phyloP scores from a whole-genome alignment of 2,329 filamentous ascomycete genomes.

The Aureobasidium namibiae region DNA sequence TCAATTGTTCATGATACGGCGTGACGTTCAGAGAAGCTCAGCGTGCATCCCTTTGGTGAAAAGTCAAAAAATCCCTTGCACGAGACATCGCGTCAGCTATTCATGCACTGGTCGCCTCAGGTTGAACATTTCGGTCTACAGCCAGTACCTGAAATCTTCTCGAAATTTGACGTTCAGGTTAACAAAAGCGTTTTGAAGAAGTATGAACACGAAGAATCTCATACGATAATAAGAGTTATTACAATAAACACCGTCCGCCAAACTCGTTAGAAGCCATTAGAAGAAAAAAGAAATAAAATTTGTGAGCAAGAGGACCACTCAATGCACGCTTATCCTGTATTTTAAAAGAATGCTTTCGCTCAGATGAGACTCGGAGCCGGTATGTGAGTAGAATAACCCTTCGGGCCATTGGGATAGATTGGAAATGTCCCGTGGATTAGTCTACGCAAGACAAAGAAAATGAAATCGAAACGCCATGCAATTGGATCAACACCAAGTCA shows the following conservation, averaged over 20 bases:
- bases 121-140: not conserved
- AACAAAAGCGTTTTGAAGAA: not conserved
- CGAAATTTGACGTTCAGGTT: not conserved
- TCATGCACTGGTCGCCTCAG: not conserved
- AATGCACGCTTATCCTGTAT: constrained; percentile 14
- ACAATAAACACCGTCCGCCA: constrained; percentile 9
- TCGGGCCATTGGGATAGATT: constrained; percentile 8
- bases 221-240: constrained; percentile 10
- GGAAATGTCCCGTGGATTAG: constrained; percentile 24
- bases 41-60: not conserved
- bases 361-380: not conserved
- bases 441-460: constrained; percentile 32
- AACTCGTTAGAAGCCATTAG: constrained; percentile 13
- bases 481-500: constrained; percentile 14
- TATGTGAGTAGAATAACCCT: constrained; percentile 1
- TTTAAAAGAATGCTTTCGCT: constrained; percentile 11
- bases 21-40: not conserved
- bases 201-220: constrained; percentile 11
- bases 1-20: not conserved
- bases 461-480: constrained; percentile 29
- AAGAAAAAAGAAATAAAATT: constrained; percentile 8
- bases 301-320: constrained; percentile 6
- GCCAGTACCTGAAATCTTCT: not conserved
- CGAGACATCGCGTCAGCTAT: not conserved
- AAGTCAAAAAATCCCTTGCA: not conserved